phyloP scores from a whole-genome alignment of 75 land plant genomes.

The Cryptomeria japonica region DNA sequence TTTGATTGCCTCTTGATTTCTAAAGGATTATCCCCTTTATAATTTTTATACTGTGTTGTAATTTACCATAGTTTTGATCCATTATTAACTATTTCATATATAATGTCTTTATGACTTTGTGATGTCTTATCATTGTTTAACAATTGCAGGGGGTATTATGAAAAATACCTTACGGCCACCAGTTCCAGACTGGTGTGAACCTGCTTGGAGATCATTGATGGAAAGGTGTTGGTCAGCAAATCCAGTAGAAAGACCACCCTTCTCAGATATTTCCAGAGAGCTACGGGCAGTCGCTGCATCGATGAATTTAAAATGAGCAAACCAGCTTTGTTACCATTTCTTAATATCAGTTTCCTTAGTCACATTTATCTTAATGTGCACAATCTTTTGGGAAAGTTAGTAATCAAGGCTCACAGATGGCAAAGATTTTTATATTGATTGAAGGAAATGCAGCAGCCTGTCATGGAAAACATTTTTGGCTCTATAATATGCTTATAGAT shows the following conservation, averaged over 20 bases:
- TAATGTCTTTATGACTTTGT: background rate
- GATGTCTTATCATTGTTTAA: background rate
- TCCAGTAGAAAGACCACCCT: constrained; percentile 51
- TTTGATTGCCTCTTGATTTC: background rate
- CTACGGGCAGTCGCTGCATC: constrained; percentile 50
- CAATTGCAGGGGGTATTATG: constrained; percentile 59
- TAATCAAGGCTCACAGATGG: background rate
- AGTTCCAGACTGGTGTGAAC: constrained; percentile 61
- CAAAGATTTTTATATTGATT: background rate
- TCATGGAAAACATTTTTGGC: background rate
- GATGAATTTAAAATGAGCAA: constrained; percentile 9
- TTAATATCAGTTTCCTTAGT: background rate
- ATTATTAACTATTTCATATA: background rate
- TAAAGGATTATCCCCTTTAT: background rate
- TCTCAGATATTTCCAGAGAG: constrained; percentile 59
- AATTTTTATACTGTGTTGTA: background rate
- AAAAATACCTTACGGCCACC: constrained; percentile 52
- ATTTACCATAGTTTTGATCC: background rate
- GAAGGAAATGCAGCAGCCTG: background rate
- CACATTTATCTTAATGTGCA: constrained; percentile 7
- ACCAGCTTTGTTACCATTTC: background rate
- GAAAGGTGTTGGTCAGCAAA: constrained; percentile 72
- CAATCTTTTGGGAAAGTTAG: background rate
- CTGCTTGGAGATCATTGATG: constrained; percentile 71
- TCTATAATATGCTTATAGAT: background rate